These are phyloP conservation scores for Athelia psychrophila DNA, from an alignment of 1,284 basidiomycete genomes.

Conservation along the genomic window DNA sequence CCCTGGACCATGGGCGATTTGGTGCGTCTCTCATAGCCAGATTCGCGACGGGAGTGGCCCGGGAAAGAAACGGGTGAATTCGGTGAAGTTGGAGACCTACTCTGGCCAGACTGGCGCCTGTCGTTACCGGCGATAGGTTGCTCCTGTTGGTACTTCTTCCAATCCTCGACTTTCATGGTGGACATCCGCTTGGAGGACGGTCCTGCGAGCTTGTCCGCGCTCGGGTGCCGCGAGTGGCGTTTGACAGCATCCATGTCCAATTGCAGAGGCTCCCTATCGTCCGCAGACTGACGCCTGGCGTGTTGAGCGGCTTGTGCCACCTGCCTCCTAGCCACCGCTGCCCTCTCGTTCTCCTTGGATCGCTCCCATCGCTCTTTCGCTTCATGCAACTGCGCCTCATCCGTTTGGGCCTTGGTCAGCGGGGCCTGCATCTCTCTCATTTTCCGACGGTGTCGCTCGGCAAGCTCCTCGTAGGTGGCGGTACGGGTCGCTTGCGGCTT, in stretches of 20 bases:
- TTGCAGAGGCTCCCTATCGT: conserved; percentile 24
- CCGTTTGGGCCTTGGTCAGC: conserved; percentile 67
- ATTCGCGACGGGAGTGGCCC: conserved; percentile 17
- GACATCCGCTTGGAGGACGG: conserved; percentile 62
- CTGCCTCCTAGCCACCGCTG: conserved; percentile 64
- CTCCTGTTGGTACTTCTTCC: conserved; percentile 70
- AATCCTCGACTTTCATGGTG: conserved; percentile 77
- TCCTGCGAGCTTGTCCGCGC: conserved; percentile 55
- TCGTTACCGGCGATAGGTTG: conserved; percentile 25
- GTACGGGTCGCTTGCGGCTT: conserved; percentile 46
- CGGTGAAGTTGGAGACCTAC: conserved; percentile 20
- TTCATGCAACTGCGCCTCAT: conserved; percentile 63
- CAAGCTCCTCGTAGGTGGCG: conserved; percentile 76
- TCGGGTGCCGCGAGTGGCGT: conserved; percentile 50
- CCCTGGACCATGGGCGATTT: too few species aligned
- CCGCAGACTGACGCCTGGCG: conserved; percentile 42
- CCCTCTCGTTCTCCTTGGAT: conserved; percentile 64
- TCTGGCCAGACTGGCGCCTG: conserved; percentile 33
- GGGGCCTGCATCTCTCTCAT: conserved; percentile 73
- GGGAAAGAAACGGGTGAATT: conserved; percentile 44
- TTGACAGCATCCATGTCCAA: conserved; percentile 25
- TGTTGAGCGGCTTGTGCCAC: conserved; percentile 64
- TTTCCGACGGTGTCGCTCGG: conserved; percentile 79
- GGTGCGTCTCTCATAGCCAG: not conserved
- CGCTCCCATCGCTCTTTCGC: conserved; percentile 78